Base-by-base conservation (phyloP, 108 stramenopile species). In the Poteriospumella lacustris region DNA sequence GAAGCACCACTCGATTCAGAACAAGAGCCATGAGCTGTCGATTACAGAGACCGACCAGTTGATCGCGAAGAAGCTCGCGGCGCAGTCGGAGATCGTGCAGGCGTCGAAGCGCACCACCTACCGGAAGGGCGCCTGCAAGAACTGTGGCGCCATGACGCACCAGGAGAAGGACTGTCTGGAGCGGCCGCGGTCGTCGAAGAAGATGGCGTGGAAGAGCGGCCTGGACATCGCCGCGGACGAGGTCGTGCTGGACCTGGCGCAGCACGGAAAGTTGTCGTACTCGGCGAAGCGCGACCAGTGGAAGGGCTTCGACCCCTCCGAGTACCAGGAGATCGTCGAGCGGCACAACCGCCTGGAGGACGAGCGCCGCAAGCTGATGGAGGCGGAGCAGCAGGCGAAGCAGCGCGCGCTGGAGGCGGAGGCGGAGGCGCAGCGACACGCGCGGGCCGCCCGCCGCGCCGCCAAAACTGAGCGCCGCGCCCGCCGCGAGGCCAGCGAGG, bases 251-350 rank as follows among this genome's bases (percentile, higher is more conserved):
- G 41, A 87, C 44, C 59, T 78, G 59, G 79, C 33, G 36, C 58
- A 68, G 0, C 58, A 81, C 1, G 91, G 90, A 42, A 92, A 91
- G 58, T 85, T 93, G 81, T 86, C 91, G 0, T 96, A 91, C 80
- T 93, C 91, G 68, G 89, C 89, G 59, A 93, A 94, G 79, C 86
- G 96, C 52, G 96, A 96, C 82, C 76, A 86, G 24, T 96, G 94
- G 82, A 88, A 90, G 73, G 96, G 95, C 58, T 93, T 89, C 36
- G 93, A 94, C 75, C 83, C 78, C 0, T 85, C 90, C 9, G 82
- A 78, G 9, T 44, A 81, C 62, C n/a, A 77, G 62, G 77, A 77
- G 34, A 12, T 59, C 56, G 33, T 81, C 26, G 1, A 58, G 28
- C 24, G 43, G 15, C 78, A 81, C 5, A 24, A 76, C 39, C 59